Evolutionary conservation across 352 stramenopile genomes (phyloP).

Genomic region (Phytophthora agathidicida): DNA sequence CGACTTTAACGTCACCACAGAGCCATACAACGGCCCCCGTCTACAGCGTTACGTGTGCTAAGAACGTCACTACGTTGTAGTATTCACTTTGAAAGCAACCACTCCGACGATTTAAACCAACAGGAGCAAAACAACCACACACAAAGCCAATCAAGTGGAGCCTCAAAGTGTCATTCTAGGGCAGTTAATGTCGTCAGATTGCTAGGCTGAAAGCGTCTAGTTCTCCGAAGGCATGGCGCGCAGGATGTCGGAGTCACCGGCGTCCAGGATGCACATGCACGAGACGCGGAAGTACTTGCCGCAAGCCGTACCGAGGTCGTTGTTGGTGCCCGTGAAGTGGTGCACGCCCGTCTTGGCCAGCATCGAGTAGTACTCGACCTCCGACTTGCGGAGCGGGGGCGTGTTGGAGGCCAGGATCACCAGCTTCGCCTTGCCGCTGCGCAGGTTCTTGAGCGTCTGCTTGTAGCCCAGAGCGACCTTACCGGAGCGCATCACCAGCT

Average conservation of each 20-base stretch:
- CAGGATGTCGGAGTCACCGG: constrained; percentile 99
- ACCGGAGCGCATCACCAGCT: constrained; percentile 99
- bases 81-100: not conserved
- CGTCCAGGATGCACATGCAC: constrained; percentile 96
- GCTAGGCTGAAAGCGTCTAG: constrained; percentile 23
- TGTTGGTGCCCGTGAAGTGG: constrained; percentile 99
- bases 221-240: constrained; percentile 69
- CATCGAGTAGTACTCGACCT: constrained; percentile 99
- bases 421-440: constrained; percentile 97
- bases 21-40: constrained; percentile 54
- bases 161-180: constrained; percentile 29
- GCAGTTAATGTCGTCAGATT: not conserved
- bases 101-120: too few species aligned
- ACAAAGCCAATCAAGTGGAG: constrained; percentile 6
- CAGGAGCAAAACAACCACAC: not conserved
- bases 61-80: not conserved
- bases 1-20: constrained; percentile 61
- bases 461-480: constrained; percentile 99
- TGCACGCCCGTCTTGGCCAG: constrained; percentile 98
- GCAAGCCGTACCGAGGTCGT: constrained; percentile 98
- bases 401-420: constrained; percentile 98
- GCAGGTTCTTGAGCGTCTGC: constrained; percentile 97
- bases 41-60: constrained; percentile 39
- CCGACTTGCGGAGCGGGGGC: constrained; percentile 98
- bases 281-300: constrained; percentile 99